phyloP scores from a whole-genome alignment of 345 rosid species.

The Tarenaya hassleriana region DNA sequence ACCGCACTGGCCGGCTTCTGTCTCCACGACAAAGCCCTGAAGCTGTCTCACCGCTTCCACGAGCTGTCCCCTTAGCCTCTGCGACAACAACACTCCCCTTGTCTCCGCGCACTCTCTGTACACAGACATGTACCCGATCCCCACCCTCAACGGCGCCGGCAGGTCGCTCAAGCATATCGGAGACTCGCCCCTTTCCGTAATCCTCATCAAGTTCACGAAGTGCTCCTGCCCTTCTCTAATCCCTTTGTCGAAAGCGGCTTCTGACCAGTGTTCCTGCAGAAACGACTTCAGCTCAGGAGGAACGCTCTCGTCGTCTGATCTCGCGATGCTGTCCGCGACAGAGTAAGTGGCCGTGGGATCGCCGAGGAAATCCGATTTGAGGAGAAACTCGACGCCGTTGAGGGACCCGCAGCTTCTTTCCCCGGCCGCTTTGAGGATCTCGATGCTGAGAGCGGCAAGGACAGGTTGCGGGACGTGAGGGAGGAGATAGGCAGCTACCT shows the following conservation, averaged over 20 bases:
- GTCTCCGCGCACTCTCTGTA: conserved; percentile 67
- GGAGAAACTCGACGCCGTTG: conserved; percentile 93
- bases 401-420: conserved; percentile 89
- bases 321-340: conserved; percentile 87
- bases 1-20: conserved; percentile 35
- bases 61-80: conserved; percentile 78
- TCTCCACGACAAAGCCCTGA: conserved; percentile 47
- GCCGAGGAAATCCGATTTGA: conserved; percentile 71
- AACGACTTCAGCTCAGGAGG: conserved; percentile 63
- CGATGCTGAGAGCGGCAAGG: conserved; percentile 79
- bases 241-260: conserved; percentile 72
- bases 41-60: conserved; percentile 71
- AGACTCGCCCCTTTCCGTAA: conserved; percentile 61
- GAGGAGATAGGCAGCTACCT: conserved; percentile 75
- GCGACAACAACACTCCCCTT: conserved; percentile 75
- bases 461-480: conserved; percentile 81
- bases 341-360: conserved; percentile 76
- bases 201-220: conserved; percentile 58
- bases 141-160: conserved; percentile 74
- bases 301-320: conserved; percentile 66
- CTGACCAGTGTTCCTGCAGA: conserved; percentile 84
- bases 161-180: conserved; percentile 60
- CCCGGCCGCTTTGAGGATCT: conserved; percentile 94
- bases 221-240: conserved; percentile 58
- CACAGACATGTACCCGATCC: conserved; percentile 70